Evolutionary conservation across 441 rosid genomes (phyloP), one percentile per base, ranked within the genome.

Genomic region (Gossypium gossypioides): DNA sequence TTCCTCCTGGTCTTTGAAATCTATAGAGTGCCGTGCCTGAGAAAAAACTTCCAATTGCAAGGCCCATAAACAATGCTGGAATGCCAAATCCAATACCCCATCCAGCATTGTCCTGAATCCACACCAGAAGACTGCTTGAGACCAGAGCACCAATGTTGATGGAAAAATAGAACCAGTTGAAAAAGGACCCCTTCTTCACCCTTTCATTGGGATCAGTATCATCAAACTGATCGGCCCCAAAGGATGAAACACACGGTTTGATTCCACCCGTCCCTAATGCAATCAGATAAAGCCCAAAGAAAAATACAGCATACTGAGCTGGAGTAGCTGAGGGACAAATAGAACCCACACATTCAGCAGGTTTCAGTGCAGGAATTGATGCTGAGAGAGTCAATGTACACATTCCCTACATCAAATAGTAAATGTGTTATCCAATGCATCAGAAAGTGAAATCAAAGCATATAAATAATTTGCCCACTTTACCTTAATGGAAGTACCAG

Each of bases 61-160:
- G 58, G 70, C 86, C 96, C 93, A 90, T 90, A 75, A 87, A 91
- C 62, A 91, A 70, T 0, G 96, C 86, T 19, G 98, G 98, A 78
- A 93, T 89, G 67, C 90, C 91, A 78, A 91, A 93, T 25, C 98
- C 98, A 29, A 91, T 70, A 37, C 88, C 98, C 97, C 97, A 93
- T 16, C 98, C 97, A 1, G 80, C 84, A 65, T 93, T 89, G 73
- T 91, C 98, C 81, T 91, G 97, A 80, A 88, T 80, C 86, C 92
- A 91, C 29, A 91, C 96, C 56, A 93, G 56, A 34, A 90, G 77
- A 77, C 90, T 91, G 75, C 89, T 84, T 24, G 96, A 93, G 67
- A 91, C 76, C 12, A 91, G 83, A 44, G 90, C 90, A 13, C 98
- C 96, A 9, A 91, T 85, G 51, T 91, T 93, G 71, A 91, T 86